Percentiles rank a stretch among this genome's conserved stretches.
phyloP scores from a whole-genome alignment of 2,329 filamentous ascomycete genomes.

The Calonectria honghensis region DNA sequence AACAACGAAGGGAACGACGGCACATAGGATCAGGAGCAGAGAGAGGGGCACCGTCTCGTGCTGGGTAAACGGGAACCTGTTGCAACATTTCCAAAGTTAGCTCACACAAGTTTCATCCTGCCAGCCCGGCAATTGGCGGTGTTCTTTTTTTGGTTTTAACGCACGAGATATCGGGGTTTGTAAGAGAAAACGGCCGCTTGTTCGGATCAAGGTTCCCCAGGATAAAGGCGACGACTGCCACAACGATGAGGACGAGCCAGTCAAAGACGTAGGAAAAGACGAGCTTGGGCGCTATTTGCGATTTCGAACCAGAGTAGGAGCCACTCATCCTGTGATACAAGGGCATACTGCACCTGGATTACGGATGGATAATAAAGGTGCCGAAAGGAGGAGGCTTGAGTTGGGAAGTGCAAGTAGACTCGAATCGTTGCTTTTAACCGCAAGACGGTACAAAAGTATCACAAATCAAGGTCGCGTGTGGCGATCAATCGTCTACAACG shows the following conservation, averaged over 20 bases:
- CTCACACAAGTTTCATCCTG: neutral
- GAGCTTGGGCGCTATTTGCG: constrained; percentile 57
- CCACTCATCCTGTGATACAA: constrained; percentile 53
- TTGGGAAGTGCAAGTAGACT: neutral
- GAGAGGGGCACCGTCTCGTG: constrained; percentile 83
- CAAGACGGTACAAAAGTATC: no score
- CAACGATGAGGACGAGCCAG: constrained; percentile 80
- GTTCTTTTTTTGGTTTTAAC: constrained; percentile 50
- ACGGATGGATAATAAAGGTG: neutral
- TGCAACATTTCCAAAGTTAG: constrained; percentile 31
- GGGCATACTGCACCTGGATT: constrained; percentile 10
- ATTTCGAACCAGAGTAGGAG: constrained; percentile 45
- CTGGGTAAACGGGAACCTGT: constrained; percentile 81
- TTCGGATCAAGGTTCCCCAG: constrained; percentile 79
- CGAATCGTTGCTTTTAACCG: neutral
- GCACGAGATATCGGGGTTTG: constrained; percentile 84
- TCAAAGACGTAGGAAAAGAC: constrained; percentile 83
- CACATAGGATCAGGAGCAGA: constrained; percentile 77
- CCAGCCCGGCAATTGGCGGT: neutral
- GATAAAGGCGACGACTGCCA: constrained; percentile 75
- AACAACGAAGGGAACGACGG: constrained; percentile 79
- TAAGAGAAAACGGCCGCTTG: constrained; percentile 82
- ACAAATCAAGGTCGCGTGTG: neutral
- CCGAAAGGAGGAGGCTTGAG: neutral
- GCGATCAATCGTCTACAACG: neutral